Evolutionary conservation across 2,329 filamentous ascomycete genomes (phyloP).

Genomic region (Escovopsis weberi): DNA sequence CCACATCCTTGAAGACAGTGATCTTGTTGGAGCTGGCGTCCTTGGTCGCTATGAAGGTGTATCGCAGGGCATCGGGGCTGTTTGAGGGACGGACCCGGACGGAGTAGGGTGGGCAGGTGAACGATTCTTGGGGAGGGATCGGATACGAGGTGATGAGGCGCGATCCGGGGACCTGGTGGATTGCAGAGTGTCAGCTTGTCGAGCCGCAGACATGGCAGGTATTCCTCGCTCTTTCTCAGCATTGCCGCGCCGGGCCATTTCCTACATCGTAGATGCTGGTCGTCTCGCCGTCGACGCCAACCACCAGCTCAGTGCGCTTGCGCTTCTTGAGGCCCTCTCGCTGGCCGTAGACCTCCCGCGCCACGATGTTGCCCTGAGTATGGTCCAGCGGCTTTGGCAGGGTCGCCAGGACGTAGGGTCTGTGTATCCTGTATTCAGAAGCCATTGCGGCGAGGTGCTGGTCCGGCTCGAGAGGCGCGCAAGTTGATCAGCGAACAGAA

Average conservation of each 20-base stretch:
- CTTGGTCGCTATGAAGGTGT: conserved; percentile 46
- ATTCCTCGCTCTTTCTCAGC: no score
- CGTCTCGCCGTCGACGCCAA: conserved; percentile 51
- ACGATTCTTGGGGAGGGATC: conserved; percentile 48
- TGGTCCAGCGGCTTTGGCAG: conserved; percentile 44
- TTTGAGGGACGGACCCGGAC: conserved; percentile 36
- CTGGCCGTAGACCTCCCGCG: conserved; percentile 47
- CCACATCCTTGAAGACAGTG: conserved; percentile 44
- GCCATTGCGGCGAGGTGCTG: conserved; percentile 28
- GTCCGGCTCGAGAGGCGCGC: no score
- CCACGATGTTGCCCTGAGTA: conserved; percentile 35
- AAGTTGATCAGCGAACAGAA: background rate
- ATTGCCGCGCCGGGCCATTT: background rate
- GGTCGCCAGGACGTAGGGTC: conserved; percentile 47
- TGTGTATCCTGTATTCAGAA: conserved; percentile 46
- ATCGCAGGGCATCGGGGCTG: conserved; percentile 35
- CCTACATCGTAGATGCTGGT: conserved; percentile 52
- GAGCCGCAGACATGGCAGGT: no score
- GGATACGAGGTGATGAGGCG: conserved; percentile 52
- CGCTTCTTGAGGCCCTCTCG: conserved; percentile 42
- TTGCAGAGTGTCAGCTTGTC: background rate
- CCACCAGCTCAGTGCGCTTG: conserved; percentile 47
- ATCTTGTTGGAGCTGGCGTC: conserved; percentile 34
- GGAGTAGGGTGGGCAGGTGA: conserved; percentile 48
- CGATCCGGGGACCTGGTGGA: conserved; percentile 40